phyloP scores from a whole-genome alignment of 352 stramenopile species.

The Phytophthora pistaciae region DNA sequence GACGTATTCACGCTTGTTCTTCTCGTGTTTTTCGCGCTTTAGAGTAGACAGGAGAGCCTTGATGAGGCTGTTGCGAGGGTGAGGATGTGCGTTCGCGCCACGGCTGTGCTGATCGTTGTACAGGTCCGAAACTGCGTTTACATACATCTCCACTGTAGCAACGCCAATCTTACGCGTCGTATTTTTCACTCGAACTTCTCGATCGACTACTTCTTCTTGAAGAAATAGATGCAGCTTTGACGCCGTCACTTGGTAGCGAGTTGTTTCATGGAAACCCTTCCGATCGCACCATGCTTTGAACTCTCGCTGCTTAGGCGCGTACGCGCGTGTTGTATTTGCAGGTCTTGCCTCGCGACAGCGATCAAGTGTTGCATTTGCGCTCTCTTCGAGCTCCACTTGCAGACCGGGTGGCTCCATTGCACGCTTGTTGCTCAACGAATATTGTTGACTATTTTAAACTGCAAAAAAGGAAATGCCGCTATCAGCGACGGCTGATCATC shows the following conservation, averaged over 20 bases:
- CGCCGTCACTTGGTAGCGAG: neutral
- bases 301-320: neutral
- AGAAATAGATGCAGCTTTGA: neutral
- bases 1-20: neutral
- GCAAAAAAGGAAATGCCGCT: no score
- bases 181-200: neutral
- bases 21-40: neutral
- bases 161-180: neutral
- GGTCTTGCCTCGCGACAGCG: neutral
- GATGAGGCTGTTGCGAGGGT: neutral
- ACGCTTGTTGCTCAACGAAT: no score
- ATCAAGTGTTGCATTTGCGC: neutral
- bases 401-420: neutral
- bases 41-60: neutral
- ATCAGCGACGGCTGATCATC: neutral
- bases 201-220: neutral
- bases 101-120: neutral
- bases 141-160: neutral
- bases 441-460: no score
- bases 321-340: neutral
- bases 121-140: neutral
- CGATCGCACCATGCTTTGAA: conserved; percentile 1
- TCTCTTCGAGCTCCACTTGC: neutral
- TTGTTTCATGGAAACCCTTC: neutral
- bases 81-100: neutral